phyloP scores from a whole-genome alignment of 2,329 filamentous ascomycete genomes.

The Mariannaea elegans region DNA sequence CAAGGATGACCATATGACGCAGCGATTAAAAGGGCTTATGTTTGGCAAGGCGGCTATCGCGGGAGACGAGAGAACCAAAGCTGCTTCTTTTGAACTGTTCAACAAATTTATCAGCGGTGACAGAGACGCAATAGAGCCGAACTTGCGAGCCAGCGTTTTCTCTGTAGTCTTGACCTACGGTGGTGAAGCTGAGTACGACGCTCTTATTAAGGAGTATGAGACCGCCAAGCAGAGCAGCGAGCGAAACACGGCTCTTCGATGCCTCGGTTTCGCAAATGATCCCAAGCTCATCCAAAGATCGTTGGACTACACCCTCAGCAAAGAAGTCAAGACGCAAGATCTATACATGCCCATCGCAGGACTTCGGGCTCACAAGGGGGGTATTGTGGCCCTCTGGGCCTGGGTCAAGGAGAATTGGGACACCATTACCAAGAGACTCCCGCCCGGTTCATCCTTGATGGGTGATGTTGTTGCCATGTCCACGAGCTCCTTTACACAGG shows the following conservation, averaged over 20 bases:
- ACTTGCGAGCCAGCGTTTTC: slow-evolving; percentile 88
- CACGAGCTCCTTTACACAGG: slow-evolving; percentile 80
- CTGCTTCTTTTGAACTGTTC: slow-evolving; percentile 90
- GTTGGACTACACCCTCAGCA: slow-evolving; percentile 76
- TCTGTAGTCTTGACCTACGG: slow-evolving; percentile 85
- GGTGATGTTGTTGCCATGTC: slow-evolving; percentile 84
- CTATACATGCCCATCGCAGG: slow-evolving; percentile 88
- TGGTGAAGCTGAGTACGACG: slow-evolving; percentile 63
- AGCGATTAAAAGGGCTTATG: slow-evolving; percentile 93
- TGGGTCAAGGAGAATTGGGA: slow-evolving; percentile 94
- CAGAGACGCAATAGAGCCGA: slow-evolving; percentile 84
- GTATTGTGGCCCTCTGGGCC: slow-evolving; percentile 80
- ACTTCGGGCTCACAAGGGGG: slow-evolving; percentile 78
- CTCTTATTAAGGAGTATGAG: slow-evolving; percentile 40
- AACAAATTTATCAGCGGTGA: slow-evolving; percentile 84
- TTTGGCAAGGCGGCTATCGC: slow-evolving; percentile 85
- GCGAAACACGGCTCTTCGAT: slow-evolving; percentile 89
- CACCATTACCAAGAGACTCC: slow-evolving; percentile 80
- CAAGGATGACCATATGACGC: slow-evolving; percentile 85
- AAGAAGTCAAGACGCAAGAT: slow-evolving; percentile 92
- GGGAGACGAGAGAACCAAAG: slow-evolving; percentile 80
- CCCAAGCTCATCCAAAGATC: slow-evolving; percentile 84
- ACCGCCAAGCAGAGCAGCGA: slow-evolving; percentile 77
- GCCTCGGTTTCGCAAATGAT: slow-evolving; percentile 79
- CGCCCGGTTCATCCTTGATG: slow-evolving; percentile 87